Conservation (phyloP, 2,329 filamentous ascomycete genomes). For the Fusarium newnesense region DNA sequence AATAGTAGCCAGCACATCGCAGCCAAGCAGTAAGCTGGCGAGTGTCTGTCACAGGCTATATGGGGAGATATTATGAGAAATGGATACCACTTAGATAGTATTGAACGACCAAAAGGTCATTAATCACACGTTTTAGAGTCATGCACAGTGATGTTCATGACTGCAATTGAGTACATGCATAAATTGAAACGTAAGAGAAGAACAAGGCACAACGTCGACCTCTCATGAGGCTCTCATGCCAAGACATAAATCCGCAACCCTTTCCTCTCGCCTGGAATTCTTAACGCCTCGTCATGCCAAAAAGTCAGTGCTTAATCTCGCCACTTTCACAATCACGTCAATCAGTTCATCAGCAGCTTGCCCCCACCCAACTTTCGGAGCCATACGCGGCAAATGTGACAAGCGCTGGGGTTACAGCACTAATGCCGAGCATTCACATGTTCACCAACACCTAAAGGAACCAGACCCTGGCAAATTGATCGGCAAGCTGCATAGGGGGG, state of each 20-base stretch:
- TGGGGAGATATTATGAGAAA: fast-evolving
- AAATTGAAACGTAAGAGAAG: not conserved
- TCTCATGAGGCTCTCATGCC: not conserved
- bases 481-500: not conserved
- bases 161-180: fast-evolving
- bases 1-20: conserved; percentile 7
- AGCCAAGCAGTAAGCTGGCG: not conserved
- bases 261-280: not conserved
- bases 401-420: not conserved
- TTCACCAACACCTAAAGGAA: not conserved
- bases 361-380: not conserved
- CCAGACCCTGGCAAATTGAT: not conserved
- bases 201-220: fast-evolving
- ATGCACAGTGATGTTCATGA: fast-evolving
- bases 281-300: fast-evolving
- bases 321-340: not conserved
- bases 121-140: fast-evolving
- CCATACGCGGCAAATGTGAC: not conserved
- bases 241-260: not conserved
- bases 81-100: not conserved
- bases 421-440: conserved; percentile 1
- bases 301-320: not conserved
- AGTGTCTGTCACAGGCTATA: not conserved
- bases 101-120: not conserved
- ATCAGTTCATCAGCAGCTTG: fast-evolving